Conservation (phyloP, 768 basidiomycete species). For the Fistulinella prunicolor region DNA sequence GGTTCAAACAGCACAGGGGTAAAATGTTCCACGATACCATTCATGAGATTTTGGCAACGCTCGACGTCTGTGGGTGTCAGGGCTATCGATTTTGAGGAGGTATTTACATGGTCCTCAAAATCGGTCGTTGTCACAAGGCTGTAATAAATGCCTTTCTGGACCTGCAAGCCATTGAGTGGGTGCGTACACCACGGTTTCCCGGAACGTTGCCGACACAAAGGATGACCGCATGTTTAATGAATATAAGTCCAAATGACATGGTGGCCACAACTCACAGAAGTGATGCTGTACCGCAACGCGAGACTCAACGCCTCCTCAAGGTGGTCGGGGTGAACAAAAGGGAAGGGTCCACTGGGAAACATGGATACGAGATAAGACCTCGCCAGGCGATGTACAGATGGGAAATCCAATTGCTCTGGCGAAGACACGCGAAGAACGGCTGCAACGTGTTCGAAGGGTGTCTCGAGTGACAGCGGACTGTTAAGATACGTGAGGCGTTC, state of each 20-base stretch:
- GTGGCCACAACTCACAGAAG: constrained; percentile 43
- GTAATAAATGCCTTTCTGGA: constrained; percentile 64
- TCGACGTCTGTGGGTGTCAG: constrained; percentile 34
- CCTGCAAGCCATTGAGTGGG: constrained; percentile 40
- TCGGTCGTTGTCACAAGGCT: constrained; percentile 57
- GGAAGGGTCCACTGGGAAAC: constrained; percentile 48
- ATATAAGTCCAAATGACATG: no score
- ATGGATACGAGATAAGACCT: constrained; percentile 40
- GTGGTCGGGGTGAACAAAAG: constrained; percentile 42
- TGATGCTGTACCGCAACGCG: constrained; percentile 45
- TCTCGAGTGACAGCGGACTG: constrained; percentile 47
- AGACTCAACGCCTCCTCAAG: constrained; percentile 54
- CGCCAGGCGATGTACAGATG: constrained; percentile 47
- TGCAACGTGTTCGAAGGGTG: constrained; percentile 46
- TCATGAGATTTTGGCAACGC: constrained; percentile 50
- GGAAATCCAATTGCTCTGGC: constrained; percentile 54
- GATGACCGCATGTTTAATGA: no score
- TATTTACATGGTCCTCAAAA: constrained; percentile 43
- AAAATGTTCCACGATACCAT: constrained; percentile 58
- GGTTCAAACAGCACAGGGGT: constrained; percentile 73
- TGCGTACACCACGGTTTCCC: background rate
- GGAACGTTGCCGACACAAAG: no score
- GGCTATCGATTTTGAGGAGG: constrained; percentile 7
- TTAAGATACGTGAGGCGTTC: constrained; percentile 17
- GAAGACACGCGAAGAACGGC: constrained; percentile 58